Percentiles rank a stretch among this genome's conserved stretches.
phyloP scores from a whole-genome alignment of 805 yeast species.

The Ogataea siamensis region DNA sequence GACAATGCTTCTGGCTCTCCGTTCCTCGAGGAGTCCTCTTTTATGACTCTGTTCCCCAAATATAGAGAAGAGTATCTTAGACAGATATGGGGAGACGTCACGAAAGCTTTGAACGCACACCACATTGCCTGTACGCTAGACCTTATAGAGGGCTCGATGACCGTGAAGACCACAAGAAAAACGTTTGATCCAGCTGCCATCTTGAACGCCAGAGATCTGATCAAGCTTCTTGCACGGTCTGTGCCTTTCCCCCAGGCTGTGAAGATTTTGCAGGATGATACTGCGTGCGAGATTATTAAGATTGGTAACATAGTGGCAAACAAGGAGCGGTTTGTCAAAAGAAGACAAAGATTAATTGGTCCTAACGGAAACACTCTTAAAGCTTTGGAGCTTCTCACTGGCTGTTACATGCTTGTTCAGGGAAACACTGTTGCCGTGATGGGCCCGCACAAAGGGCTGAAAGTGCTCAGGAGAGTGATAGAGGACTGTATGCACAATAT shows the following conservation, averaged over 20 bases:
- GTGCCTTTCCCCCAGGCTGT: slow-evolving; percentile 97
- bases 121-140: slow-evolving; percentile 83
- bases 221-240: slow-evolving; percentile 89
- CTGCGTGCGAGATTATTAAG: slow-evolving; percentile 94
- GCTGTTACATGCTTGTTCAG: slow-evolving; percentile 93
- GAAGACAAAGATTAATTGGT: slow-evolving; percentile 95
- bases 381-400: slow-evolving; percentile 92
- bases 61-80: slow-evolving; percentile 89
- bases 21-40: slow-evolving; percentile 93
- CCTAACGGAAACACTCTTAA: slow-evolving; percentile 96
- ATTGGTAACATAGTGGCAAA: slow-evolving; percentile 86
- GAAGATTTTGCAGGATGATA: slow-evolving; percentile 84
- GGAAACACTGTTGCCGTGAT: slow-evolving; percentile 96
- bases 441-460: slow-evolving; percentile 94
- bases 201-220: slow-evolving; percentile 90
- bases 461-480: slow-evolving; percentile 87
- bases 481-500: slow-evolving; percentile 97
- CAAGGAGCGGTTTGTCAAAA: slow-evolving; percentile 90
- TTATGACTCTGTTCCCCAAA: slow-evolving; percentile 93
- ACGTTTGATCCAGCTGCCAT: slow-evolving; percentile 94
- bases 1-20: slow-evolving; percentile 85
- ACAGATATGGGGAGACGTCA: slow-evolving; percentile 91
- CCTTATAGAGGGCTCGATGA: slow-evolving; percentile 95
- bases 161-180: slow-evolving; percentile 92
- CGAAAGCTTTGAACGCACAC: slow-evolving; percentile 68